Evolutionary conservation across 768 basidiomycete genomes (phyloP), one percentile per base, ranked within the genome.

Genomic region (Roridomyces roridus): DNA sequence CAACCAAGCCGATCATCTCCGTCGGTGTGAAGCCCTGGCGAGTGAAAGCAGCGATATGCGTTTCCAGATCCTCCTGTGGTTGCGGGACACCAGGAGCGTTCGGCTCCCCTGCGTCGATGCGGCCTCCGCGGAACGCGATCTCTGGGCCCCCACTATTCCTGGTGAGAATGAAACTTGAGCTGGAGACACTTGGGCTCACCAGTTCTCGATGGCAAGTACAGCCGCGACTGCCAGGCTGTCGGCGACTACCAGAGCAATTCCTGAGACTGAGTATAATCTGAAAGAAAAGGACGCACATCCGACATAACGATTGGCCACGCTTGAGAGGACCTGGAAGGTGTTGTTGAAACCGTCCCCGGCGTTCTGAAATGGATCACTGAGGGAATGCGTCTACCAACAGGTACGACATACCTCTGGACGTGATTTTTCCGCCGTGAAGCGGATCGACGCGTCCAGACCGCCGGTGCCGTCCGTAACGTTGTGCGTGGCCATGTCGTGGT

Each of bases 381-480:
- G n/a, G n/a, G n/a, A n/a, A 1, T 4, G 9, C 3, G 18, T 23
- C 20, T 3, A 46, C 40, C 10, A 18, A 14, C n/a, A n/a, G n/a
- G n/a, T n/a, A 4, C 23, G 3, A 17, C 23, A n/a, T 14, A 43
- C 36, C 41, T 61, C 39, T 35, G 45, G 21, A 7, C 43, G 43
- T 29, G 46, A 20, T 43, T 42, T 14, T 29, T 62, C 51, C 66
- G 36, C 35, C 6, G 10, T 63, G 52, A 64, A 69, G 3, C 59
- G 51, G 24, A 72, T 63, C 4, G 68, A 70, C 4, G 59, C 68
- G 43, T 72, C 70, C 26, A 70, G 51, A n/a, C 70, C 70, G 6
- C 67, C 66, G 8, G 62, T 63, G 11, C 67, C 68, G 21, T 60
- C 48, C n/a, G 25, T 47, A 3, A 55, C 46, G 50, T 69, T 54